These are phyloP conservation scores for Raphanus raphanistrum DNA, from an alignment of 345 rosid genomes.

Conservation along the genomic window DNA sequence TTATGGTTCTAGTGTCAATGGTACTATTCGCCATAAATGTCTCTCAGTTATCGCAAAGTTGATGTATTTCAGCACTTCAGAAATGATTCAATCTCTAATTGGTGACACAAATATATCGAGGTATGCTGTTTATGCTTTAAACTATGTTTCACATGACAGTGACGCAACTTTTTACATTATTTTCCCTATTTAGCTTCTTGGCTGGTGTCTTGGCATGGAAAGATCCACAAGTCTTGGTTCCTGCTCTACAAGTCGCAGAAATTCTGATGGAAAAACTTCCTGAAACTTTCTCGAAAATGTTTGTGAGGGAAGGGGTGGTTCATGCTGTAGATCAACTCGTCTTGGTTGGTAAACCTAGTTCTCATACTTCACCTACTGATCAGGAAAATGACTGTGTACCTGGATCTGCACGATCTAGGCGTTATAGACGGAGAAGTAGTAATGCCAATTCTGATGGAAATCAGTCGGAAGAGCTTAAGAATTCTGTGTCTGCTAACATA, in stretches of 20 bases:
- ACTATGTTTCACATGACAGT: slow-evolving; percentile 5
- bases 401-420: slow-evolving; percentile 85
- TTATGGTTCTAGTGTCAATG: slow-evolving; percentile 94
- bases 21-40: slow-evolving; percentile 94
- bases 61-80: slow-evolving; percentile 90
- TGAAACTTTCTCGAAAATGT: slow-evolving; percentile 88
- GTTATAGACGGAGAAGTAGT: slow-evolving; percentile 80
- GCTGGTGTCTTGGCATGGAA: slow-evolving; percentile 99
- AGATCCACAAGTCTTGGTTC: slow-evolving; percentile 96
- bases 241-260: slow-evolving; percentile 94
- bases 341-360: slow-evolving; percentile 59
- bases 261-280: slow-evolving; percentile 99
- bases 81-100: slow-evolving; percentile 87
- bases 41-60: slow-evolving; percentile 92
- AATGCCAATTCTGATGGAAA: slow-evolving; percentile 67
- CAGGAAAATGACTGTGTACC: slow-evolving; percentile 73
- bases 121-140: slow-evolving; percentile 41
- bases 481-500: slow-evolving; percentile 48
- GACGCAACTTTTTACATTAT: slow-evolving; percentile 13
- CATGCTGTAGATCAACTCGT: slow-evolving; percentile 97
- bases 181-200: slow-evolving; percentile 60
- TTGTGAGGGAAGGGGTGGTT: slow-evolving; percentile 97
- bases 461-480: slow-evolving; percentile 64
- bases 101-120: slow-evolving; percentile 89
- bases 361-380: slow-evolving; percentile 58